Conservation (phyloP, 2,329 filamentous ascomycete genomes). For the Hortaea sp. region DNA sequence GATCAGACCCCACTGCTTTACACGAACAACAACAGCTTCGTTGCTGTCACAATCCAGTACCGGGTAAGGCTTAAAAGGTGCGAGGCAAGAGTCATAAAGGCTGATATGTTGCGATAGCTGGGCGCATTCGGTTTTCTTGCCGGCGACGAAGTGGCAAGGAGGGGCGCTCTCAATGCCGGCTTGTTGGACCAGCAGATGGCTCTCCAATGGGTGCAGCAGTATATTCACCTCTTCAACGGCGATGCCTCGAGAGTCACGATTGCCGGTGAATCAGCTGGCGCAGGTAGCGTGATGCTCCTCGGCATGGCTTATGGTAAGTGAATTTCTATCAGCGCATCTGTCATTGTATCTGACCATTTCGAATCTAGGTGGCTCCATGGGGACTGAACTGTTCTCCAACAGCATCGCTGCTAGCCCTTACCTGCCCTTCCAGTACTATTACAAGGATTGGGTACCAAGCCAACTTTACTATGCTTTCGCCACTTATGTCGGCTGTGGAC, state of each 20-base stretch:
- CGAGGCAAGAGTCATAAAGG: conserved; percentile 2
- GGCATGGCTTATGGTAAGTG: conserved; percentile 14
- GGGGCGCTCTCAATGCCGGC: conserved; percentile 30
- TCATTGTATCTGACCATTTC: not conserved
- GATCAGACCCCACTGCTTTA: conserved; percentile 35
- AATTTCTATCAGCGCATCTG: not conserved
- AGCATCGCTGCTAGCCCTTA: conserved; percentile 40
- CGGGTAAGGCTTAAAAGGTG: conserved; percentile 21
- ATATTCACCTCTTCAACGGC: conserved; percentile 39
- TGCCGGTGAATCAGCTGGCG: conserved; percentile 30
- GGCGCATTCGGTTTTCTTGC: conserved; percentile 38
- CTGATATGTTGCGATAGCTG: conserved; percentile 18
- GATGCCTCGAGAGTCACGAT: conserved; percentile 37
- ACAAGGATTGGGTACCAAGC: conserved; percentile 37
- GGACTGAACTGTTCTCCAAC: conserved; percentile 19
- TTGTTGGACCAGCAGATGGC: conserved; percentile 41
- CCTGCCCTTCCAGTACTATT: conserved; percentile 45
- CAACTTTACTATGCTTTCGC: conserved; percentile 39
- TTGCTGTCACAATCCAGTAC: conserved; percentile 42
- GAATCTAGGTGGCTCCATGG: conserved; percentile 10
- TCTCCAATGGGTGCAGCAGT: conserved; percentile 41
- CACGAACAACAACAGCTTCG: conserved; percentile 38
- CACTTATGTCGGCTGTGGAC: conserved; percentile 30
- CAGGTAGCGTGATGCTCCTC: conserved; percentile 30
- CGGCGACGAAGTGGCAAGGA: conserved; percentile 26